Percentiles rank a stretch among this genome's conserved stretches.
phyloP scores from a whole-genome alignment of 2,329 filamentous ascomycete genomes.

The Talaromyces sp. region DNA sequence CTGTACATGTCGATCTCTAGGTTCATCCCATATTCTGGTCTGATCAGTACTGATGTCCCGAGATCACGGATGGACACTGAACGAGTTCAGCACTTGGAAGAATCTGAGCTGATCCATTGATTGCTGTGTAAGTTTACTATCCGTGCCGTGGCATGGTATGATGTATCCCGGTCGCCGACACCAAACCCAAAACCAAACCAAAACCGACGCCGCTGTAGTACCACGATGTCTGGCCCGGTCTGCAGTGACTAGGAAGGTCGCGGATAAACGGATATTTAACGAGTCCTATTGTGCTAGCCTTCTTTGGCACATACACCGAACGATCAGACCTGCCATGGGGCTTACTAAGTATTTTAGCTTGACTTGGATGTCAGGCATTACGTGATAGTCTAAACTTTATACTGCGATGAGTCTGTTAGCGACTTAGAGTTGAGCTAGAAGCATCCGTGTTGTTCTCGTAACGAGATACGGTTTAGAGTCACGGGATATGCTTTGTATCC shows the following conservation, averaged over 20 bases:
- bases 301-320: background rate
- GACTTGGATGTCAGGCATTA: background rate
- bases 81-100: too few relatives aligned
- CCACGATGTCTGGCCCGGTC: background rate
- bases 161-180: background rate
- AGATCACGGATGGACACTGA: too few relatives aligned
- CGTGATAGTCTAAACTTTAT: background rate
- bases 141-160: background rate
- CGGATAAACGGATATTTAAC: background rate
- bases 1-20: background rate
- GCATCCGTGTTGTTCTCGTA: background rate
- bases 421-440: background rate
- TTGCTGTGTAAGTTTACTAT: background rate
- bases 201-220: background rate
- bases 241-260: background rate
- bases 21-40: background rate
- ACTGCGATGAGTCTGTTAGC: too few relatives aligned
- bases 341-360: background rate
- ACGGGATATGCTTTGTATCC: background rate
- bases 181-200: background rate
- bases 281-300: background rate
- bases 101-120: background rate
- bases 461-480: background rate
- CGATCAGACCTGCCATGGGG: background rate
- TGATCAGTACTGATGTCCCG: background rate